Base-by-base conservation (phyloP, 2,329 filamentous ascomycete genomes). In the Alternaria postmessia region DNA sequence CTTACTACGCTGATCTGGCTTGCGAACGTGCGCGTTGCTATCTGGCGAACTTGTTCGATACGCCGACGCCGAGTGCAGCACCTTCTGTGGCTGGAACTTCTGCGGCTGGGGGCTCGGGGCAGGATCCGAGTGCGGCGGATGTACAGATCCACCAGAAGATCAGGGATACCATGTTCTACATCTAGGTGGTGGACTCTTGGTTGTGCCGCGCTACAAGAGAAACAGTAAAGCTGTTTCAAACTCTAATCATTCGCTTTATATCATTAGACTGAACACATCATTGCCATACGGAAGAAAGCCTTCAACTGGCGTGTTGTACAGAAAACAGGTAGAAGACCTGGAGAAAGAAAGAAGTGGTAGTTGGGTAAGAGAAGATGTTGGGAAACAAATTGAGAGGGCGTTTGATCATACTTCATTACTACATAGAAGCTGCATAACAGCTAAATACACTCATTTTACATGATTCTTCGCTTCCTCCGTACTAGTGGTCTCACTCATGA, bases 1-100 rank as follows among this genome's bases (percentile, higher is more conserved):
- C 92, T 0, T 96, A 96, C 81, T 96, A 96, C 71, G 93, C 93
- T 0, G 93, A 97, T 75, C 83, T 96, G 39, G 86, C 94, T 2
- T 95, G 92, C 73, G 91, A 91, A 63, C 85, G 93, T 3, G 89
- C 90, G 0, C 83, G 93, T 1, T 85, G 85, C 34, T 94, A 95
- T 72, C 82, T 94, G 51, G 34, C 57, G 0, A 61, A 42, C 11
- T 43, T 68, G 8, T 71, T 65, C 42, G 68, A 71, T 16, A 62
- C 62, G 34, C 64, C 66, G 9, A 41, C 54, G 2, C 54, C 59
- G 11, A 68, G 67, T 57, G 59, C 66, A 9, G 62, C 48, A 2
- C 44, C 47, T 9, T 66, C 62, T 12, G 6, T 59, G 43, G 44
- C 54, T 44, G 65, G 57, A 3, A 46, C 56, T 3, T 54, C 49